Base-by-base conservation (phyloP, 257 asterid genomes). In the Penstemon newberryi region DNA sequence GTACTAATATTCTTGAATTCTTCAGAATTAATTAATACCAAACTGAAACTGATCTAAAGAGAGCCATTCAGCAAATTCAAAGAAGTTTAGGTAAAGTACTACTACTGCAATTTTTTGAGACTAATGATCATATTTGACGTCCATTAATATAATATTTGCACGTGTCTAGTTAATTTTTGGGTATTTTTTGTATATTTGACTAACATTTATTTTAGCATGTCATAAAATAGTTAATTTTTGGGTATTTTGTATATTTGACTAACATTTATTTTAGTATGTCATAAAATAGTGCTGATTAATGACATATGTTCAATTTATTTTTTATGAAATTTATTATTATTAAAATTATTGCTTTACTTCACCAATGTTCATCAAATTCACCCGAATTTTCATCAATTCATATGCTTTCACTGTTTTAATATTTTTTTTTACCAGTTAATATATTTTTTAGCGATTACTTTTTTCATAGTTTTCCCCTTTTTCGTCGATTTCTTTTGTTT, bases 1-100 rank as follows among this genome's bases (percentile, higher is more conserved):
- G n/a, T n/a, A n/a, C n/a, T 15, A 15, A 15, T 15, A 19, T 51
- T 40, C 8, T 69, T 71, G 15, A 63, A 49, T 10, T 59, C 72
- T 25, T 73, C 70, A 15, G 18, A 15, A 66, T 36, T 59, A 12
- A 61, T 15, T 45, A 18, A 73, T 52, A 40, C 15, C 45, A n/a
- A 68, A 62, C 15, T 70, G 75, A 63, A 81, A 81, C 50, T 76
- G 77, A 67, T 91, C 94, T 0, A 74, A 60, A 8, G 80, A 76
- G 8, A 92, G 77, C 98, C 98, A 92, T 70, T 92, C 98, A 2
- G 98, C 75, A 56, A 92, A 15, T 15, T 15, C 0, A 92, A 4
- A 92, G 51, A 56, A 89, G 73, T 75, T 87, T 87, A 0, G 96
- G 98, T 25, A 82, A 73, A 43, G 41, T 15, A 15, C 18, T 15